Conservation (phyloP, 2,329 filamentous ascomycete genomes). For the Verticillium albo-atrum region DNA sequence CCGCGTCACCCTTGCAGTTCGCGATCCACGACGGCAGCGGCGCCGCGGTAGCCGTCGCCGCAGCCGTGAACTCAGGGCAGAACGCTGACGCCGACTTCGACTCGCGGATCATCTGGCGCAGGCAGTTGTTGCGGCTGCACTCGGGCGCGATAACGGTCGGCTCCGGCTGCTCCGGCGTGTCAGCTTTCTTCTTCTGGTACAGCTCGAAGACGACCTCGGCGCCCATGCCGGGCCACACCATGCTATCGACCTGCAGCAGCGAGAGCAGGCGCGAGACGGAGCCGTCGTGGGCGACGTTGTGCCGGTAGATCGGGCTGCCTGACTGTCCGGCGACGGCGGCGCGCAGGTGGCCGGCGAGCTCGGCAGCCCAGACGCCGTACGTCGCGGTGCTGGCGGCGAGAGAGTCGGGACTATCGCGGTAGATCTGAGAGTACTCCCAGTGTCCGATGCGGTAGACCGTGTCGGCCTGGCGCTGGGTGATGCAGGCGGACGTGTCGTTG, state of each 20-base stretch:
- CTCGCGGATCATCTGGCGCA: conserved; percentile 21
- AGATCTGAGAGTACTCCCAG: conserved; percentile 77
- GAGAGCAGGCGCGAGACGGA: conserved; percentile 63
- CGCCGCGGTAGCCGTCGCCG: conserved; percentile 3
- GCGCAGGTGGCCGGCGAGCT: conserved; percentile 64
- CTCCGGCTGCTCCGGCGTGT: conserved; percentile 9
- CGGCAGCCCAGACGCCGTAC: conserved; percentile 71
- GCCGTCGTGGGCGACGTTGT: conserved; percentile 81
- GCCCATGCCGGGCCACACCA: conserved; percentile 86
- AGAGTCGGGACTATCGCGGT: conserved; percentile 61
- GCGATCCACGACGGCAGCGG: conserved; percentile 17
- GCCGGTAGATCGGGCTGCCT: conserved; percentile 49
- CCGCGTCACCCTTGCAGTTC: conserved; percentile 18
- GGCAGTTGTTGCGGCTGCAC: conserved; percentile 24
- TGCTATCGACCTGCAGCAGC: conserved; percentile 66
- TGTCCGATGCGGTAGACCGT: conserved; percentile 71
- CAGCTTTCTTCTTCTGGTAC: conserved; percentile 40
- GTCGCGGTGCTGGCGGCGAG: conserved; percentile 57
- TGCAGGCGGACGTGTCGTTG: conserved; percentile 43
- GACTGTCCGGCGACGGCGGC: conserved; percentile 37
- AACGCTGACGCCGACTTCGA: conserved; percentile 15
- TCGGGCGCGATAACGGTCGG: conserved; percentile 11
- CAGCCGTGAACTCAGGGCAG: conserved; percentile 18
- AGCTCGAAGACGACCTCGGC: conserved; percentile 74
- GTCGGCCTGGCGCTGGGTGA: conserved; percentile 59